Evolutionary conservation across 768 basidiomycete species (phyloP).

Genomic region (Termitomyces titanicus): DNA sequence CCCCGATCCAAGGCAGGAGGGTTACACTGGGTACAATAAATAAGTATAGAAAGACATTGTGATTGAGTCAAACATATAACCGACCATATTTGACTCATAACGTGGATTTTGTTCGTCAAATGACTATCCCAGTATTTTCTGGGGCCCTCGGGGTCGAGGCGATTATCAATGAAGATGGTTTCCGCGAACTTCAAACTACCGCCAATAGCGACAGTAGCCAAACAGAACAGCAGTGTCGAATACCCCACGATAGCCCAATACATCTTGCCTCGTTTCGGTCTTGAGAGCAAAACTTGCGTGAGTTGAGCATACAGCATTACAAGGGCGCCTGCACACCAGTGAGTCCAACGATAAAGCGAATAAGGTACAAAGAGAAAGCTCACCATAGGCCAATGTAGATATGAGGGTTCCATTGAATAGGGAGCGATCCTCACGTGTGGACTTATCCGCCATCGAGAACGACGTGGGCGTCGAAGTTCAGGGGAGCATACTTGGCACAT

Average conservation of each 20-base stretch:
- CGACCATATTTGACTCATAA: slow-evolving; percentile 18
- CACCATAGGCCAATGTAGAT: slow-evolving; percentile 18
- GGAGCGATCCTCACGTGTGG: slow-evolving; percentile 7
- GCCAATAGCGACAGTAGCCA: slow-evolving; percentile 16
- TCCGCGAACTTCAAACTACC: slow-evolving; percentile 17
- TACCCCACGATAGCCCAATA: slow-evolving; percentile 18
- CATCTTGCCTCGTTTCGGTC: slow-evolving; percentile 18
- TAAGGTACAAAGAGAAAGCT: background rate
- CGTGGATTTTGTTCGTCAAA: slow-evolving; percentile 10
- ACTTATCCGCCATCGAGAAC: slow-evolving; percentile 4
- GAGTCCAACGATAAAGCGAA: background rate
- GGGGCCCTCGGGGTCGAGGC: background rate
- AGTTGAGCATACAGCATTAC: slow-evolving; percentile 20
- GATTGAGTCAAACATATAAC: background rate
- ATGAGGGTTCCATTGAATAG: slow-evolving; percentile 14
- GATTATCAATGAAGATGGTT: slow-evolving; percentile 14
- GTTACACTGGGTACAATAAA: slow-evolving; percentile 4
- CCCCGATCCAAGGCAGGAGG: slow-evolving; percentile 18
- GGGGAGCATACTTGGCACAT: slow-evolving; percentile 7
- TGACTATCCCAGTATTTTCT: slow-evolving; percentile 2
- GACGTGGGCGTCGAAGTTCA: slow-evolving; percentile 10
- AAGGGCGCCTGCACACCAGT: slow-evolving; percentile 12
- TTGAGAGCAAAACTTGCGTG: slow-evolving; percentile 17
- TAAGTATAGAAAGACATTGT: background rate
- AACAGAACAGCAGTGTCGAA: slow-evolving; percentile 15